These are phyloP conservation scores for Elongisporangium undulatum DNA, from an alignment of 352 stramenopile species.

Conservation along the genomic window DNA sequence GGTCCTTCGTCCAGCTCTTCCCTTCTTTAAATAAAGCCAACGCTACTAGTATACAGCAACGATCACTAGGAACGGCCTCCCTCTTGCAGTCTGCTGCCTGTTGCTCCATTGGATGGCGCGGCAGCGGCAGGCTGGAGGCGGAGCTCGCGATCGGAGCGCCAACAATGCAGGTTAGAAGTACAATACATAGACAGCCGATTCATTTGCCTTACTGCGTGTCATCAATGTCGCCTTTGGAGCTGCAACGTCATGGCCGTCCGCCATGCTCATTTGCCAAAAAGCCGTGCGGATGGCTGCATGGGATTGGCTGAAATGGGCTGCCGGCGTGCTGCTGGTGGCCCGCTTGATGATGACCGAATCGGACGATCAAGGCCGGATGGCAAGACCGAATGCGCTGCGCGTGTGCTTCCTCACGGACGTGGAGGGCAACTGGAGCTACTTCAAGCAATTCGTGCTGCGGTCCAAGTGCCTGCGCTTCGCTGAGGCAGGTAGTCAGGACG, in stretches of 20 bases:
- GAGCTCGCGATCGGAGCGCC: background rate
- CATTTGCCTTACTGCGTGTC: no score
- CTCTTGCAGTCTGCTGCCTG: background rate
- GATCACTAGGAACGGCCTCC: background rate
- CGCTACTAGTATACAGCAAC: background rate
- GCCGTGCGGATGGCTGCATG: background rate
- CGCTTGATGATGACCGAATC: background rate
- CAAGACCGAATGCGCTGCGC: slow-evolving; percentile 14
- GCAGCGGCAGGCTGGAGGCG: background rate
- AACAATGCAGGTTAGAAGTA: background rate
- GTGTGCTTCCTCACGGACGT: slow-evolving; percentile 77
- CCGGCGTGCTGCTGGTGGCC: background rate
- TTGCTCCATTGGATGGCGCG: background rate
- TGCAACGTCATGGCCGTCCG: background rate
- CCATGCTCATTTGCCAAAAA: background rate
- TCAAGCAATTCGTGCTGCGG: slow-evolving; percentile 56
- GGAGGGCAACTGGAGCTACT: slow-evolving; percentile 79
- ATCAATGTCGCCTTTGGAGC: no score
- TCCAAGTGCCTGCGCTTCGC: slow-evolving; percentile 55
- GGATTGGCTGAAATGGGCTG: background rate
- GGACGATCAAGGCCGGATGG: background rate
- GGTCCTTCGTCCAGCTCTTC: background rate
- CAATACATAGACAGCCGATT: background rate
- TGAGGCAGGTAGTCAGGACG: slow-evolving; percentile 5
- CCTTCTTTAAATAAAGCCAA: background rate